These are phyloP conservation scores for Oryza officinalis DNA, from an alignment of 176 grass and related monocot species.

Conservation along the genomic window DNA sequence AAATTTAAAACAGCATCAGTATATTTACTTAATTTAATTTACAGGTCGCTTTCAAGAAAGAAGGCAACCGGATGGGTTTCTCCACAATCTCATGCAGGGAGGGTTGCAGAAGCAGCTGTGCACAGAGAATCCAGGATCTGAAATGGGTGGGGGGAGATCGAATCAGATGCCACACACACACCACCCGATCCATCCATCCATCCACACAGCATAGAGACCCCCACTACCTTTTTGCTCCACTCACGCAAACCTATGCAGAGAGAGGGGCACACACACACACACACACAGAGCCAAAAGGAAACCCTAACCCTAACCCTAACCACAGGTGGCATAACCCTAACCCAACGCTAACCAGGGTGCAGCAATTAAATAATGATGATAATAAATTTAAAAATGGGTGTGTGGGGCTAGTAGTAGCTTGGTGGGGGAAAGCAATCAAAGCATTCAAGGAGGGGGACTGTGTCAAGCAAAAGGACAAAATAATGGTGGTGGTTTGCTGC, in stretches of 20 bases:
- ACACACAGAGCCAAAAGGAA: constrained; percentile 14
- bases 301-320: constrained; percentile 75
- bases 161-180: constrained; percentile 56
- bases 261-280: background rate
- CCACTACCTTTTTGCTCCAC: constrained; percentile 46
- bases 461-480: background rate
- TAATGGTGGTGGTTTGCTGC: constrained; percentile 44
- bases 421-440: background rate
- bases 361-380: no score
- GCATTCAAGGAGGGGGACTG: constrained; percentile 40
- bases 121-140: constrained; percentile 33
- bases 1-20: no score
- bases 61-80: background rate
- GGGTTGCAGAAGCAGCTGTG: background rate
- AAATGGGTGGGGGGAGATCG: constrained; percentile 31
- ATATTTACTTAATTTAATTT: no score
- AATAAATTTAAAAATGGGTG: constrained; percentile 6
- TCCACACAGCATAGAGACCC: background rate
- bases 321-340: constrained; percentile 23
- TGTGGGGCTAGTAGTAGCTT: background rate
- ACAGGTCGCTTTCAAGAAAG: background rate
- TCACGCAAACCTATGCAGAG: constrained; percentile 21
- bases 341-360: background rate
- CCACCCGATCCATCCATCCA: constrained; percentile 42
- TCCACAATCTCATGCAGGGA: no score